Percentiles rank a stretch among this genome's conserved stretches.
phyloP scores from a whole-genome alignment of 345 rosid genomes.

The Kernera saxatilis region DNA sequence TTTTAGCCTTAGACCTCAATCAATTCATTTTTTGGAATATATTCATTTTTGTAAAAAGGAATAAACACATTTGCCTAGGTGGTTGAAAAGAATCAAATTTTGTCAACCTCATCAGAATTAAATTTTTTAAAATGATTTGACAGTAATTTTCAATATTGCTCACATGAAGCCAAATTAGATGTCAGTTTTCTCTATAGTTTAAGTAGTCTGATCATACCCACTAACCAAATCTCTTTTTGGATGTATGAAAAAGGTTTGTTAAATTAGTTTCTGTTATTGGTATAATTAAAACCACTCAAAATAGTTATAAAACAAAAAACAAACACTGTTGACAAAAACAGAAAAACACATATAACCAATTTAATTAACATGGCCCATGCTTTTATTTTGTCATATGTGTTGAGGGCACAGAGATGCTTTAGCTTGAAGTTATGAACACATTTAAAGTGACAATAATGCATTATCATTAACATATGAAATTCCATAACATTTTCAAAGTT shows the following conservation, averaged over 20 bases:
- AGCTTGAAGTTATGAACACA: slow-evolving; percentile 22
- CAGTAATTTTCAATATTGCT: slow-evolving; percentile 9
- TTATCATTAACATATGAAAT: slow-evolving; percentile 6
- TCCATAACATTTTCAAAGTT: slow-evolving; percentile 7
- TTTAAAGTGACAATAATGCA: slow-evolving; percentile 23
- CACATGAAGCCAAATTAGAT: slow-evolving; percentile 25
- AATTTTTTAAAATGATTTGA: slow-evolving; percentile 2
- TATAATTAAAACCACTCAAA: not conserved
- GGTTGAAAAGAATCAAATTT: slow-evolving; percentile 1
- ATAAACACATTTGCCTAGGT: not conserved
- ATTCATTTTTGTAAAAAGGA: not conserved
- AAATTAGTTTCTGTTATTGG: slow-evolving; percentile 3
- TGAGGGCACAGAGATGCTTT: slow-evolving; percentile 27
- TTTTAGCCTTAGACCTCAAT: not conserved
- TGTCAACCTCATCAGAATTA: slow-evolving; percentile 20
- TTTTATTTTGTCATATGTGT: slow-evolving; percentile 24
- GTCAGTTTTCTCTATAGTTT: slow-evolving; percentile 23
- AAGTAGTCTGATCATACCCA: slow-evolving; percentile 10
- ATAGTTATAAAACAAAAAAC: too few species aligned
- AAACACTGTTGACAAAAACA: too few species aligned
- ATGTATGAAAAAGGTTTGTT: slow-evolving; percentile 8
- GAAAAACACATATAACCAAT: not conserved
- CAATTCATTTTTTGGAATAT: not conserved
- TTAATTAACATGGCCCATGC: slow-evolving; percentile 16
- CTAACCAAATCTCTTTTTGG: slow-evolving; percentile 22